Evolutionary conservation across 116 monocot species (phyloP).

Genomic region (Dioscorea cayenensis): DNA sequence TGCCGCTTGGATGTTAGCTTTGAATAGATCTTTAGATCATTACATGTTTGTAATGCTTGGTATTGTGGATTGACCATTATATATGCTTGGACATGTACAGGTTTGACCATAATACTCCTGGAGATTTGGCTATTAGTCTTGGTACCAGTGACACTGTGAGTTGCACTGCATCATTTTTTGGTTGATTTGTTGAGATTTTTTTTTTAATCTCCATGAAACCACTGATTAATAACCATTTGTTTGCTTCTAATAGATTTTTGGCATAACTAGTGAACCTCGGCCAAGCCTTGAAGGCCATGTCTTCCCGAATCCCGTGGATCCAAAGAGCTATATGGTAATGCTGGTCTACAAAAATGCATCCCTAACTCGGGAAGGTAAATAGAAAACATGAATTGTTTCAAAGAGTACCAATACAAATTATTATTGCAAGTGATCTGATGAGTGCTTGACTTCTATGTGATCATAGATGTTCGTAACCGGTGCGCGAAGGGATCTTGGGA

Average conservation of each 20-base stretch:
- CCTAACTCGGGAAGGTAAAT: conserved; percentile 76
- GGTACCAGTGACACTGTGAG: conserved; percentile 97
- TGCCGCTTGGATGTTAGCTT: background rate
- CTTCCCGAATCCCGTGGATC: conserved; percentile 93
- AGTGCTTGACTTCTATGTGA: background rate
- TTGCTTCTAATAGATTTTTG: conserved; percentile 64
- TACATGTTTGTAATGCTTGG: too few species aligned
- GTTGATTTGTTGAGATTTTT: background rate
- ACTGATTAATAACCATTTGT: background rate
- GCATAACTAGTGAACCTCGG: conserved; percentile 61
- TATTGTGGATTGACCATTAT: background rate
- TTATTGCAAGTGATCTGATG: background rate
- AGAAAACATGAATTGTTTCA: background rate
- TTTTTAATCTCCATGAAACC: background rate
- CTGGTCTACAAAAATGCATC: conserved; percentile 90
- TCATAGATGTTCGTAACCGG: conserved; percentile 75
- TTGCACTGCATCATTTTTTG: conserved; percentile 3
- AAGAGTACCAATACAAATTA: background rate
- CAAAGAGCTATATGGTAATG: conserved; percentile 97
- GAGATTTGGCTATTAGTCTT: conserved; percentile 93
- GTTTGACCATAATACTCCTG: conserved; percentile 84
- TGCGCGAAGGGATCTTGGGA: conserved; percentile 88
- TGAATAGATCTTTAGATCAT: background rate
- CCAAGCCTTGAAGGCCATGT: conserved; percentile 88
- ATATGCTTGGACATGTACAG: conserved; percentile 15